Conservation (phyloP, 805 yeast species). For the Pichia eremophila region DNA sequence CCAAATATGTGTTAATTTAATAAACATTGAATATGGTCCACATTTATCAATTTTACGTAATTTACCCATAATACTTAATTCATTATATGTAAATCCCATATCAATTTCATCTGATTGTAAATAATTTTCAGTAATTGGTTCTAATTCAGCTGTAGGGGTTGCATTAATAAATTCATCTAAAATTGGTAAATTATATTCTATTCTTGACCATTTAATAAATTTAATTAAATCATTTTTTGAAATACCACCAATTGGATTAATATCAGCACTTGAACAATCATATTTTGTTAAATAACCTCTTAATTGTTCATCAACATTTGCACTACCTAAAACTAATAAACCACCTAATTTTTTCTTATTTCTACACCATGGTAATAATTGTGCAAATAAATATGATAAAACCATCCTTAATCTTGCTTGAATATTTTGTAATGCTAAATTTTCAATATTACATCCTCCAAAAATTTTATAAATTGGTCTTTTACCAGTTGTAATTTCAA, state of each 20-base stretch:
- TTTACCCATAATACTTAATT: slow-evolving; percentile 81
- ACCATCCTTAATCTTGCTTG: slow-evolving; percentile 97
- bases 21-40: slow-evolving; percentile 94
- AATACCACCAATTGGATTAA: slow-evolving; percentile 98
- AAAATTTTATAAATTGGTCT: slow-evolving; percentile 81
- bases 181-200: slow-evolving; percentile 64
- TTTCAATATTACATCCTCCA: slow-evolving; percentile 90
- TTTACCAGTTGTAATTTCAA: slow-evolving; percentile 86
- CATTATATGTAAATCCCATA: slow-evolving; percentile 98
- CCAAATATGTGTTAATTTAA: slow-evolving; percentile 88
- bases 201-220: slow-evolving; percentile 74
- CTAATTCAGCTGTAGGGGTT: slow-evolving; percentile 95
- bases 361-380: slow-evolving; percentile 90
- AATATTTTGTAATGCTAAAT: slow-evolving; percentile 89
- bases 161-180: slow-evolving; percentile 75
- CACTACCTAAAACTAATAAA: slow-evolving; percentile 83
- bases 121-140: slow-evolving; percentile 86
- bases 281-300: slow-evolving; percentile 94
- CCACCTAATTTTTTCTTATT: slow-evolving; percentile 63
- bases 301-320: slow-evolving; percentile 94
- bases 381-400: slow-evolving; percentile 85
- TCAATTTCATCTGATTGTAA: slow-evolving; percentile 95
- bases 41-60: slow-evolving; percentile 87
- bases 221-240: slow-evolving; percentile 87
- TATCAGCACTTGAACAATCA: slow-evolving; percentile 95